Evolutionary conservation across 2,329 filamentous ascomycete species (phyloP), one percentile per base, ranked within the genome.

Genomic region (Fusarium torreyae): DNA sequence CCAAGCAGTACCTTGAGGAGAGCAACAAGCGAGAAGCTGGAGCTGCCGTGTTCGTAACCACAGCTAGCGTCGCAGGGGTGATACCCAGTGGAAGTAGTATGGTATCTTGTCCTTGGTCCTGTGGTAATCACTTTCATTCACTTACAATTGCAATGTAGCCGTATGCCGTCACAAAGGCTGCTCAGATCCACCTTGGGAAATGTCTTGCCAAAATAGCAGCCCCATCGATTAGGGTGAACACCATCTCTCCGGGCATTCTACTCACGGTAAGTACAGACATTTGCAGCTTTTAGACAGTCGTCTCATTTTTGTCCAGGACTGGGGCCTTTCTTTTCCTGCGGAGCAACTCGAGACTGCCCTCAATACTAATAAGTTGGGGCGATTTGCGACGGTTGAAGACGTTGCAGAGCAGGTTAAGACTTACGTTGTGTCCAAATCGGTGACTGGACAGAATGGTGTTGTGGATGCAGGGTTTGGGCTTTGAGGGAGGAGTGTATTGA

Each of bases 141-240:
- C 20, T 48, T 3, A 54, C 5, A 20, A 7, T 22, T 6, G 1
- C n/a, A 10, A 11, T 42, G 6, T 7, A 86, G 90, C 88, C 93
- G 5, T 96, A 96, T 74, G 84, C 89, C 1, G 90, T 94, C 18
- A 92, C 91, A 38, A 96, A 96, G 77, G 87, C 92, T 1, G 93
- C 93, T 13, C 88, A 91, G 60, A 80, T 89, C 38, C 88, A 90
- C 73, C 81, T 90, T 5, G 81, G 83, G 17, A 88, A 87, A 69
- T 82, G 81, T 10, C 78, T 89, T 33, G 87, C 87, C 1, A 74
- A 81, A 6, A 85, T 86, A 60, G 83, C 84, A 13, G 84, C 83
- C 2, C 87, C 87, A 0, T 83, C 82, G 43, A 86, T 90, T 22
- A 76, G 87, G n/a, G 87, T 89, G 7, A 91, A 90, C 66, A 83